These are phyloP conservation scores for Phytophthora parvispora DNA, from an alignment of 352 stramenopile species.

Conservation along the genomic window DNA sequence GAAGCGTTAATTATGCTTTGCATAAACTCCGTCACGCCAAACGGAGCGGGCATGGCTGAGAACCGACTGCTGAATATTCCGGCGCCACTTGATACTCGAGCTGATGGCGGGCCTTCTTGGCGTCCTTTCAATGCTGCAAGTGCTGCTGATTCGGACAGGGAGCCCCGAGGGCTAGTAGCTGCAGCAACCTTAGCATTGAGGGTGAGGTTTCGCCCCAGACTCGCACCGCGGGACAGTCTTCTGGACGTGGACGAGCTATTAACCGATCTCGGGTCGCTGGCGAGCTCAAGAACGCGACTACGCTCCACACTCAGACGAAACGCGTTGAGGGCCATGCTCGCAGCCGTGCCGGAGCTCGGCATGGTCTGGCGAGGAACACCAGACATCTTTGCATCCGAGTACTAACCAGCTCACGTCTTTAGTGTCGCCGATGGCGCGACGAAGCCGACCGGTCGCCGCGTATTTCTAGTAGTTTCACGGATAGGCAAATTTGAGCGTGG, in stretches of 20 bases:
- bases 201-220: constrained; percentile 17
- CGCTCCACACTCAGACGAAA: constrained; percentile 49
- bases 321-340: constrained; percentile 44
- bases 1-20: constrained; percentile 59
- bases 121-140: constrained; percentile 4
- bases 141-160: neutral
- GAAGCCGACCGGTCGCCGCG: neutral
- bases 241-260: constrained; percentile 14
- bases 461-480: constrained; percentile 3
- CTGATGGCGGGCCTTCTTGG: constrained; percentile 10
- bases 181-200: constrained; percentile 11
- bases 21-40: constrained; percentile 35
- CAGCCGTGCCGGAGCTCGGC: constrained; percentile 29
- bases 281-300: constrained; percentile 36
- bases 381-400: constrained; percentile 7
- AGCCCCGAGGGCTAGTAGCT: neutral
- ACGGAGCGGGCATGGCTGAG: neutral
- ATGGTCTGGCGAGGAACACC: constrained; percentile 5
- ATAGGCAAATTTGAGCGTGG: no score
- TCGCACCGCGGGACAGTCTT: constrained; percentile 13
- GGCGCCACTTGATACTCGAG: constrained; percentile 7
- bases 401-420: neutral
- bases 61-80: constrained; percentile 8
- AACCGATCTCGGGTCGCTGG: constrained; percentile 16
- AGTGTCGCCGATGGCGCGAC: neutral